Conservation (phyloP, 805 yeast genomes). For the Candida michaelii region DNA sequence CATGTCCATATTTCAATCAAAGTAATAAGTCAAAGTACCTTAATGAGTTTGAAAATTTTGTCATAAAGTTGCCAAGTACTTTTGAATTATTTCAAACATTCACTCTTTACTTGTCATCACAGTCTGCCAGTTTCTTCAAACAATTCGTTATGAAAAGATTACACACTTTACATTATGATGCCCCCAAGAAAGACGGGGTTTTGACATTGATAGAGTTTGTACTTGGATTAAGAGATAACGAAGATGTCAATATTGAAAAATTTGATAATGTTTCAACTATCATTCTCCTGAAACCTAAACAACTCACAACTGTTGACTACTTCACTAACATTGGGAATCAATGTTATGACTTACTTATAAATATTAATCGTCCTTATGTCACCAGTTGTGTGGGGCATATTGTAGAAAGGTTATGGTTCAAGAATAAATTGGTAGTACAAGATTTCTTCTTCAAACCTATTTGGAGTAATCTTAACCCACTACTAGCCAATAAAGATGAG, state of each 20-base stretch:
- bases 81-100: conserved; percentile 64
- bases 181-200: conserved; percentile 64
- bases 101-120: conserved; percentile 54
- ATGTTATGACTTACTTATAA: conserved; percentile 54
- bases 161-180: conserved; percentile 51
- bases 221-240: conserved; percentile 73
- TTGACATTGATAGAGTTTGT: conserved; percentile 71
- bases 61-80: conserved; percentile 55
- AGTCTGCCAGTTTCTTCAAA: conserved; percentile 48
- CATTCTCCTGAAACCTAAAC: conserved; percentile 61
- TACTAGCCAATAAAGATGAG: conserved; percentile 1
- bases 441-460: conserved; percentile 60
- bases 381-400: conserved; percentile 57
- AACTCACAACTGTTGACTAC: conserved; percentile 48
- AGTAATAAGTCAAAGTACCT: conserved; percentile 13
- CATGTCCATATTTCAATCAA: conserved; percentile 30
- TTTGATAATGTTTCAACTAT: conserved; percentile 67
- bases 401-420: conserved; percentile 49
- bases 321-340: conserved; percentile 63
- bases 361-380: conserved; percentile 61
- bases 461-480: conserved; percentile 47
- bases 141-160: conserved; percentile 49
- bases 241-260: conserved; percentile 63
- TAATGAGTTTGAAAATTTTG: conserved; percentile 22
- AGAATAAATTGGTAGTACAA: conserved; percentile 48